Evolutionary conservation across 2,329 filamentous ascomycete species (phyloP).

Genomic region (Phialophora tarda): DNA sequence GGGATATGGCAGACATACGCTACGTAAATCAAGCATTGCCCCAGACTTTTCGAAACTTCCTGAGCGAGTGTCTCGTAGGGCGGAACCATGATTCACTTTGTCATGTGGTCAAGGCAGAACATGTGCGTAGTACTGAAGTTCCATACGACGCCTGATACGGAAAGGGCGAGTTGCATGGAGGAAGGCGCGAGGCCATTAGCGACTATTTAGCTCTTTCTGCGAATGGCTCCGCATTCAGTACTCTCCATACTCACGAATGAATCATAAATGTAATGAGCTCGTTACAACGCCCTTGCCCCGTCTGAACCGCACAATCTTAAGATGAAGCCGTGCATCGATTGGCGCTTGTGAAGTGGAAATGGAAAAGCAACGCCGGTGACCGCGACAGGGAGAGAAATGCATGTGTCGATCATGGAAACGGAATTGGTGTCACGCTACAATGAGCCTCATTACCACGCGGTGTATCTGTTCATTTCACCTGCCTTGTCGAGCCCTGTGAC

Average conservation of each 20-base stretch:
- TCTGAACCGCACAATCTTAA: background rate
- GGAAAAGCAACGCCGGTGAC: background rate
- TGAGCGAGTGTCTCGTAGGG: background rate
- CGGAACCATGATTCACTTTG: background rate
- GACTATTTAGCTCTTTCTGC: no score
- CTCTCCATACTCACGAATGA: no score
- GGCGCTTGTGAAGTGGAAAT: background rate
- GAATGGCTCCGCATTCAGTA: no score
- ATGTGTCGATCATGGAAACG: background rate
- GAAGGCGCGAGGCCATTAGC: no score
- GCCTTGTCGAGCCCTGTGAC: background rate
- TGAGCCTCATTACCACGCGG: background rate
- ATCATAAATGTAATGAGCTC: no score
- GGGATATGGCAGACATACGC: background rate
- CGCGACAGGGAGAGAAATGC: background rate
- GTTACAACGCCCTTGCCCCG: background rate
- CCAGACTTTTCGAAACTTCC: background rate
- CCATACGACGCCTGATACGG: no score
- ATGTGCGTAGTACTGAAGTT: background rate
- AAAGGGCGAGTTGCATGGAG: no score
- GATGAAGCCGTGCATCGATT: background rate
- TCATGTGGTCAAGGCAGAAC: background rate
- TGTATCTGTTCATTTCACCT: background rate
- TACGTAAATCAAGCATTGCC: background rate
- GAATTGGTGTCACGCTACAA: background rate